Conservation (phyloP, 768 basidiomycete species). For the Collybiopsis confluens region DNA sequence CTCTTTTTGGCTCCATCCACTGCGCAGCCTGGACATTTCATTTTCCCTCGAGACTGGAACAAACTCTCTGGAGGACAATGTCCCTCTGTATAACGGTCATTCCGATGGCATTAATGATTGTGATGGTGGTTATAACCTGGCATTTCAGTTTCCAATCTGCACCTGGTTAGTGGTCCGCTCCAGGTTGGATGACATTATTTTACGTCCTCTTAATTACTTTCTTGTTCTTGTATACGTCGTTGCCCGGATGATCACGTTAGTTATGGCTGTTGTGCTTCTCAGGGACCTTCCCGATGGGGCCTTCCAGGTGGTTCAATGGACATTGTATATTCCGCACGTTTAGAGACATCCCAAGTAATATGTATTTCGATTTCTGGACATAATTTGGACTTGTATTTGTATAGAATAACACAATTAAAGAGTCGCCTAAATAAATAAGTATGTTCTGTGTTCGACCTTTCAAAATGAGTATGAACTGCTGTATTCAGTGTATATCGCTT, state of each 20-base stretch:
- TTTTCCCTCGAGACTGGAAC: conserved; percentile 16
- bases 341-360: no score
- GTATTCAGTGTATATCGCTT: no score
- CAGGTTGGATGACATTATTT: no score
- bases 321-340: conserved; percentile 14
- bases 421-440: no score
- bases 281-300: conserved; percentile 3
- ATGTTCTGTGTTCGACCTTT: no score
- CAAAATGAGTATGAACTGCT: no score
- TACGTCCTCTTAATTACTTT: neutral
- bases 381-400: no score
- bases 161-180: no score
- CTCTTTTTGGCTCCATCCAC: conserved; percentile 24
- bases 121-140: no score
- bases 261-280: conserved; percentile 12
- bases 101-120: conserved; percentile 2
- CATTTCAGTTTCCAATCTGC: no score
- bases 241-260: conserved; percentile 11
- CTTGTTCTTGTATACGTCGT: conserved; percentile 6
- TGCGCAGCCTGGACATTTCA: conserved; percentile 19
- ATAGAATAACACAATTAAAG: no score
- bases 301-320: conserved; percentile 14
- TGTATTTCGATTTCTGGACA: no score
- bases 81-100: conserved; percentile 10
- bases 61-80: conserved; percentile 17